Base-by-base conservation (phyloP, 345 rosid genomes). In the Cardiospermum halicacabum region DNA sequence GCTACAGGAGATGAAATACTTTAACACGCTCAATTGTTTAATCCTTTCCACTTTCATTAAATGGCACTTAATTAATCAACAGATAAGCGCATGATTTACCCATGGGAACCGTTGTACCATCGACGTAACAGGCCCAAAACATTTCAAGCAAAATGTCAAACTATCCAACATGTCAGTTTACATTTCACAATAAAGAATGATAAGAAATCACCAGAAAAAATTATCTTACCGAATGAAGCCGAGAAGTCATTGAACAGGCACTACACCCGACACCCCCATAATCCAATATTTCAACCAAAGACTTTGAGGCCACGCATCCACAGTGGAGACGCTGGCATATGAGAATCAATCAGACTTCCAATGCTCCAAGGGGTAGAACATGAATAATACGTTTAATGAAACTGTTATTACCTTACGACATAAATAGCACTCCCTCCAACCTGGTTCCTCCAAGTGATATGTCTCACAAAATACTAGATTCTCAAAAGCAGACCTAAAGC, bases 341-440 rank as follows among this genome's bases (percentile, higher is more conserved):
- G 64, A 75, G 40, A 62, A 60, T 39, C 15, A 40, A 43, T 66
- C 56, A 62, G 40, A 69, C 49, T 45, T 60, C 28, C 50, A 65
- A 57, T 21, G 11, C 53, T 55, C 55, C 31, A 34, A 5, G 50
- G 12, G 31, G 27, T 48, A 56, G 26, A 43, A 2, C 27, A 18
- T 11, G 18, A 45, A 50, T 7, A 63, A 53, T 32, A 53, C 56
- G 53, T 32, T 7, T 25, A 15, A 51, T 9, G 25, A 18, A 47
- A 34, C 47, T 26, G 60, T 43, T 10, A 45, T 67, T 75, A 88
- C 96, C 89, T 86, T 92, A 61, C 45, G 49, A 62, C 96, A 92
- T 55, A 72, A 51, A 48, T 51, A 66, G 78, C 98, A 92, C 42
- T 89, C 84, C 72, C 98, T 87, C 98, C 98, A 92, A 69, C 98